Evolutionary conservation across 202 grass and related monocot genomes (phyloP).

Genomic region (Digitaria exilis): DNA sequence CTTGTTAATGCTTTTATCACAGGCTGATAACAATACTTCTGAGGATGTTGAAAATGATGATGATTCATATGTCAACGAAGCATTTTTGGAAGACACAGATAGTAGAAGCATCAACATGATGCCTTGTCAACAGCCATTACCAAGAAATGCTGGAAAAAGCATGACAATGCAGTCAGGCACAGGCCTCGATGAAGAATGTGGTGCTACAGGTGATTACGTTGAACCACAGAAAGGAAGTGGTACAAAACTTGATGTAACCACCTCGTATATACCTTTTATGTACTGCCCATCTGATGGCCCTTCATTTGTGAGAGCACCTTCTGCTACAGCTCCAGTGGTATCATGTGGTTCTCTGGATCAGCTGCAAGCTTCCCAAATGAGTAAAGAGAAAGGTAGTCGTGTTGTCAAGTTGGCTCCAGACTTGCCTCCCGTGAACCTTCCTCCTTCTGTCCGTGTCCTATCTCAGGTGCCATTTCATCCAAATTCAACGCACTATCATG

Average conservation of each 20-base stretch:
- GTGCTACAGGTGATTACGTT: conserved; percentile 39
- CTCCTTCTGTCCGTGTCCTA: conserved; percentile 69
- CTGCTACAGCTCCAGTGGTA: conserved; percentile 35
- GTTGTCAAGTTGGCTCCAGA: conserved; percentile 96
- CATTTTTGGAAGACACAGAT: conserved; percentile 81
- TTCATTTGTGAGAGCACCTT: conserved; percentile 37
- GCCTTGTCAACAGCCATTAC: conserved; percentile 43
- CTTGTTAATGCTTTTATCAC: conserved; percentile 35
- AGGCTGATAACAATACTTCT: conserved; percentile 56
- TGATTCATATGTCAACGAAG: conserved; percentile 95
- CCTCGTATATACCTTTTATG: conserved; percentile 39
- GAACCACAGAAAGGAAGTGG: conserved; percentile 44
- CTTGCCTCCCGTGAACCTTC: conserved; percentile 94
- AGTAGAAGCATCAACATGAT: conserved; percentile 44
- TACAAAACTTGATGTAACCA: conserved; percentile 25
- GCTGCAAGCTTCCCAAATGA: conserved; percentile 33
- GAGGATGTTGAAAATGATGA: conserved; percentile 77
- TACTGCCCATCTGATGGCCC: conserved; percentile 41
- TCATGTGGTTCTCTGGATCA: conserved; percentile 36
- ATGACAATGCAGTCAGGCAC: conserved; percentile 37
- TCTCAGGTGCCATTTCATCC: conserved; percentile 65
- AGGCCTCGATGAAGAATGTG: conserved; percentile 42
- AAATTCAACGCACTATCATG: conserved; percentile 42
- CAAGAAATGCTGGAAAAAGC: conserved; percentile 35
- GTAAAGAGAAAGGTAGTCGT: conserved; percentile 56